phyloP scores from a whole-genome alignment of 2,329 filamentous ascomycete genomes.

The Cladosporium sp. region DNA sequence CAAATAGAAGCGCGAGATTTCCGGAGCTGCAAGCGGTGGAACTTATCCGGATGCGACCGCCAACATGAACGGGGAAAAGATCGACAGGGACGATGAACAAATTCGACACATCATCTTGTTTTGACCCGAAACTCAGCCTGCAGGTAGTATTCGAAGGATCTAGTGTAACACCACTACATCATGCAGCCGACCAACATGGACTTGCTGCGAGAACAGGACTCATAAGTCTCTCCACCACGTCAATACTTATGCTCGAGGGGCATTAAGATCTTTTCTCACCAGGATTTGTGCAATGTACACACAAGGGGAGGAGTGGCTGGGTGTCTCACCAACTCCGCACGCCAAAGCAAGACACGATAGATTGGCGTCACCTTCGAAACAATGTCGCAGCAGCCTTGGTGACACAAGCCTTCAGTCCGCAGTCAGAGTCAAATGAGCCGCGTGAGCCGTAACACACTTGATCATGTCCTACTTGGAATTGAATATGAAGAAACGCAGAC shows the following conservation, averaged over 20 bases:
- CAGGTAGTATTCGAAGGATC: neutral
- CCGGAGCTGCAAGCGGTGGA: neutral
- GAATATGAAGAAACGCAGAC: too few relatives aligned
- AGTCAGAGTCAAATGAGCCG: neutral
- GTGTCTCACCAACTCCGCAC: slow-evolving; percentile 1
- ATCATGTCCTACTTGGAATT: too few relatives aligned
- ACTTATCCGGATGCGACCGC: neutral
- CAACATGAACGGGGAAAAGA: neutral
- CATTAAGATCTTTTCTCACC: neutral
- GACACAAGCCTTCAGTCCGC: neutral
- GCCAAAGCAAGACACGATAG: neutral
- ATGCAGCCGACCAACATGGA: neutral
- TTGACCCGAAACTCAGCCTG: neutral
- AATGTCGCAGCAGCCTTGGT: neutral
- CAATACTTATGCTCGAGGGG: neutral
- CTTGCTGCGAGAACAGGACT: neutral
- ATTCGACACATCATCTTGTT: neutral
- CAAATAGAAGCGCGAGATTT: neutral
- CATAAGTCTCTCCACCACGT: neutral
- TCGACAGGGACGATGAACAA: slow-evolving; percentile 6
- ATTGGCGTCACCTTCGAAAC: neutral
- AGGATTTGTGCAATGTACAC: neutral
- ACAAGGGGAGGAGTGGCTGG: slow-evolving; percentile 1
- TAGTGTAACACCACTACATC: neutral
- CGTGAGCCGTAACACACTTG: neutral